phyloP scores from a whole-genome alignment of 1,284 basidiomycete genomes.

The Ceratobasidium sp. region DNA sequence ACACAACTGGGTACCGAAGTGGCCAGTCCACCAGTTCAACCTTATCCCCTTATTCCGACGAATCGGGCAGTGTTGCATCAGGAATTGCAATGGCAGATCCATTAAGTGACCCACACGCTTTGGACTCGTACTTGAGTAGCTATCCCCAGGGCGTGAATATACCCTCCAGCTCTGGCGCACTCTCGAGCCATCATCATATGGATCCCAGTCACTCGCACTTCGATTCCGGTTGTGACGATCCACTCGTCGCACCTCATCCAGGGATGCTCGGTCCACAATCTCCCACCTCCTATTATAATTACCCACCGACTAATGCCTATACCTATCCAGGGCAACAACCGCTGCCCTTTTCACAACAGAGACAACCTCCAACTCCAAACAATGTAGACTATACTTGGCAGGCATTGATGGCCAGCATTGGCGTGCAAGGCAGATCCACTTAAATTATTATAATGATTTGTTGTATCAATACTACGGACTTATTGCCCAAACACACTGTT shows the following conservation, averaged over 20 bases:
- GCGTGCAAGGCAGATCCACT: conserved; percentile 12
- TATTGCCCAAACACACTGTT: no score
- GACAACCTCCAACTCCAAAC: conserved; percentile 29
- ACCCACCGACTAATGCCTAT: conserved; percentile 20
- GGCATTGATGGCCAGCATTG: conserved; percentile 32
- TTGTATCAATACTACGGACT: background rate
- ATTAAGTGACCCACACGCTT: background rate
- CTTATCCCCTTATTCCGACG: conserved; percentile 15
- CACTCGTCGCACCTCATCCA: conserved; percentile 23
- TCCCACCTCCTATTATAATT: conserved; percentile 26
- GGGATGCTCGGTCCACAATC: conserved; percentile 31
- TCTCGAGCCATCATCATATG: conserved; percentile 18
- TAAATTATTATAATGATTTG: conserved; percentile 17
- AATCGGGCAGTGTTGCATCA: conserved; percentile 6
- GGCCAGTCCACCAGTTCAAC: conserved; percentile 14
- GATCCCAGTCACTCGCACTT: background rate
- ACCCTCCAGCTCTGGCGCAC: background rate
- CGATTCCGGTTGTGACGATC: conserved; percentile 8
- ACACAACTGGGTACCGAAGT: conserved; percentile 4
- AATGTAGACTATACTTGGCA: conserved; percentile 35
- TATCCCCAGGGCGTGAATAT: background rate
- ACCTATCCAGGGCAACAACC: conserved; percentile 25
- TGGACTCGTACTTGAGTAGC: conserved; percentile 11
- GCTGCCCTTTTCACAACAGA: conserved; percentile 8
- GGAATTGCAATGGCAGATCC: conserved; percentile 7